These are phyloP conservation scores for Chenopodium quinoa DNA, from an alignment of 148 eudicot genomes.

Conservation along the genomic window DNA sequence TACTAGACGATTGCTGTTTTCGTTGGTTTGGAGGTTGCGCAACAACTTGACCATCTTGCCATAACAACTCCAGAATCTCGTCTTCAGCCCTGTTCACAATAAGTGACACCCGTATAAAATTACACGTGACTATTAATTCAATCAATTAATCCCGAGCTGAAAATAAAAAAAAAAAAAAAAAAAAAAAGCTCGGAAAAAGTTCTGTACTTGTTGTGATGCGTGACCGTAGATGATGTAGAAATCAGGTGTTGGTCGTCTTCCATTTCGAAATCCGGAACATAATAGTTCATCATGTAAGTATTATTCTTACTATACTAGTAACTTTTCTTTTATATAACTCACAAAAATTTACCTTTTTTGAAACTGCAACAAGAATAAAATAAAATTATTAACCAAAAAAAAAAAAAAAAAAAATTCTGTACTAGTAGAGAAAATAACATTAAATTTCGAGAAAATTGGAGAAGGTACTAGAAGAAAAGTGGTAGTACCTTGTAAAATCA, in stretches of 20 bases:
- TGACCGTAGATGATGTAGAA: constrained; percentile 25
- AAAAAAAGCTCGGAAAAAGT: not conserved
- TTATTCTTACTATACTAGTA: not conserved
- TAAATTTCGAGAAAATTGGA: too few species aligned
- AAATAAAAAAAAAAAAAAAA: not conserved
- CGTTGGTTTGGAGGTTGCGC: constrained; percentile 47
- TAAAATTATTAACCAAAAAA: too few species aligned
- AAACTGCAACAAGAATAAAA: too few species aligned
- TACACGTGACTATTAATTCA: too few species aligned
- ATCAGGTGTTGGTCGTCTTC: constrained; percentile 39
- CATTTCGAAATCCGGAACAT: constrained; percentile 54
- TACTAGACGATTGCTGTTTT: constrained; percentile 19
- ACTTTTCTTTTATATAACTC: not conserved
- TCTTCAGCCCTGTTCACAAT: constrained; percentile 42
- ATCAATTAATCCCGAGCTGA: too few species aligned
- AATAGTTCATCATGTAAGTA: constrained; percentile 35
- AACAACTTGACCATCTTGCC: constrained; percentile 60
- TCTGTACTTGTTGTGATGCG: constrained; percentile 38
- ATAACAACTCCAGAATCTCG: constrained; percentile 61
- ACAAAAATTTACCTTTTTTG: too few species aligned
- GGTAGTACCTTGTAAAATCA: too few species aligned
- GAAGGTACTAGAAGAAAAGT: too few species aligned
- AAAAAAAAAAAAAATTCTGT: too few species aligned
- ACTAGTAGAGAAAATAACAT: too few species aligned
- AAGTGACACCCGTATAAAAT: too few species aligned